Base-by-base conservation (phyloP, 2,329 filamentous ascomycete species). In the Fusarium coffeatum region DNA sequence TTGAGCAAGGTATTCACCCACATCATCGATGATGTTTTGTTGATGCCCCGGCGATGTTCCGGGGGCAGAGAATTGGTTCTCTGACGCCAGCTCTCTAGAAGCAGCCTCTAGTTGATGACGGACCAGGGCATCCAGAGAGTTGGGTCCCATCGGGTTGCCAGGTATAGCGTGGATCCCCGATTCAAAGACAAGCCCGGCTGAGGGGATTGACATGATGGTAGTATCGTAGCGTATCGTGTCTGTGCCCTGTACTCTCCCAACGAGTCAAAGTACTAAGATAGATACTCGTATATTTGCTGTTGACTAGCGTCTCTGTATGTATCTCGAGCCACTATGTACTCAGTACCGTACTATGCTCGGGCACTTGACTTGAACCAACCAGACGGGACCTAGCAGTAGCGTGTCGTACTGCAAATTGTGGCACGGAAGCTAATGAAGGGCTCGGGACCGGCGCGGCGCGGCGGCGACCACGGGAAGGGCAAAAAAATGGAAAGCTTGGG, bases 1-100 rank as follows among this genome's bases (percentile, higher is more conserved):
- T 27, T 76, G 77, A 30, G 73, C 71, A 25, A 81, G 64, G 59
- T 81, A 81, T 25, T 81, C 79, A 32, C 79, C 79, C 60, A 80
- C 74, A 34, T 80, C 78, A 32, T 68, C 69, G 43, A 80, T 73
- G 53, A 81, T 59, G 42, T 76, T 78, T 16, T 74, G 71, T 16
- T 74, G 66, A 45, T 72, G 37, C 57, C 62, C 45, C 63, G 68
- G n/a, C 51, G 57, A 50, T 32, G 58, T 47, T 25, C 45, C 32
- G 40, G 61, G 23, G 16, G 50, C 27, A 27, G 55, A 55, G 34
- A 70, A 56, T 32, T 69, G 55, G n/a, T 50, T 57, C 41, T 59
- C 69, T 58, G 60, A 60, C 54, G 73, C 71, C 28, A 77, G 48
- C 16, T 77, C 69, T 25, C 50, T 70, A 55, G 73, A 62, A 53